Base-by-base conservation (phyloP, 2,329 filamentous ascomycete species). In the Ophiosphaerella korrae region DNA sequence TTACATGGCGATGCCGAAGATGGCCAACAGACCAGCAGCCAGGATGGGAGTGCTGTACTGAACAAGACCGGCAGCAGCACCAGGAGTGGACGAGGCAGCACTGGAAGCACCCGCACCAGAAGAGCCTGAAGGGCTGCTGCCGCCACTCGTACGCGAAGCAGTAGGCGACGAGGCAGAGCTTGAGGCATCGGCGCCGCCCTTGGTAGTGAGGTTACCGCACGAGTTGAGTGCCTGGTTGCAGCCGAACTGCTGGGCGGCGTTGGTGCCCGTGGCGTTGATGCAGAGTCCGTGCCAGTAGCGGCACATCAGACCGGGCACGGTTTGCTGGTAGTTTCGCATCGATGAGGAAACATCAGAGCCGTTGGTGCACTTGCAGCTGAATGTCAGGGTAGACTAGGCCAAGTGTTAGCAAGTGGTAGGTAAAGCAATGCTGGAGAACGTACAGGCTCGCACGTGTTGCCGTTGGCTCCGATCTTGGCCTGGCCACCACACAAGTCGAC, bases 281-380 rank as follows among this genome's bases (percentile, higher is more conserved):
- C 78, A 80, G 49, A 71, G 55, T 34, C 54, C 60, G 64, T 72
- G 83, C 73, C 78, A 82, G 56, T 73, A 73, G 63, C 79, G 66
- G 76, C 85, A 88, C 70, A 84, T 78, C 71, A 77, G 85, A 72
- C 77, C 84, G 36, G 84, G 84, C 42, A 88, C 74, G 21, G 83
- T 84, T 71, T 82, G 74, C 46, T 72, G 61, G 74, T 86, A 88
- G 60, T 74, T 53, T 75, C 69, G 53, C 63, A 53, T 40, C 14
- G 41, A 33, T 29, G 36, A 46, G 61, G 8, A 11, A 34, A 86
- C 78, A 64, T 85, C 79, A 36, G 77, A 80, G 58, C 79, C 80
- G 68, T 85, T 81, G 57, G 45, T 41, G 77, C 86, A 88, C 43
- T 75, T 74, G 74, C 86, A 88, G 50, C 66, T 76, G 76, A 78